Evolutionary conservation across 768 basidiomycete species (phyloP).

Genomic region (Boletellus emodensis): DNA sequence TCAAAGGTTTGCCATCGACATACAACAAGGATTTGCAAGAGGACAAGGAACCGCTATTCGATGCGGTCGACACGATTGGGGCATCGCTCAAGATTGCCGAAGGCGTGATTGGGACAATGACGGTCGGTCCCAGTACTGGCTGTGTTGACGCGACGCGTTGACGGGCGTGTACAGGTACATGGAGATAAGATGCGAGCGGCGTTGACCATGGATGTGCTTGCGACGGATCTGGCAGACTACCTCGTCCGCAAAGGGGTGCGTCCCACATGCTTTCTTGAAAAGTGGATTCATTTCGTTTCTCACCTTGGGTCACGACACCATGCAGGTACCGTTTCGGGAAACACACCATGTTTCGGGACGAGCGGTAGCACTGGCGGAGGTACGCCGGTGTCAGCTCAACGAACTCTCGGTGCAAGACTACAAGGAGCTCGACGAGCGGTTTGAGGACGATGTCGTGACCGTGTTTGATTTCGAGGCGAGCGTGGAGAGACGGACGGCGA

Average conservation of each 20-base stretch:
- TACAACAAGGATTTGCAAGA: slow-evolving; percentile 99
- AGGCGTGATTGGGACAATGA: slow-evolving; percentile 89
- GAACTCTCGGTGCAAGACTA: slow-evolving; percentile 79
- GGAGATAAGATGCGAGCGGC: slow-evolving; percentile 86
- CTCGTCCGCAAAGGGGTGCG: slow-evolving; percentile 96
- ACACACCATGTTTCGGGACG: slow-evolving; percentile 98
- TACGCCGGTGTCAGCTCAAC: slow-evolving; percentile 73
- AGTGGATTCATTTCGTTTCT: not conserved
- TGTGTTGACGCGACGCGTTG: slow-evolving; percentile 1
- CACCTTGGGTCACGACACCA: not conserved
- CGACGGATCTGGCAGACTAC: slow-evolving; percentile 98
- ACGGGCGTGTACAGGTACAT: slow-evolving; percentile 57
- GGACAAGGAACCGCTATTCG: slow-evolving; percentile 97
- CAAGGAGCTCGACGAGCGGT: slow-evolving; percentile 68
- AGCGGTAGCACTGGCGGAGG: slow-evolving; percentile 92
- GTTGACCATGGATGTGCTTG: slow-evolving; percentile 95
- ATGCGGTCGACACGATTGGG: slow-evolving; percentile 83
- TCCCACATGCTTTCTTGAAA: slow-evolving; percentile 14
- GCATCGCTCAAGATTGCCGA: slow-evolving; percentile 90
- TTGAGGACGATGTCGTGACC: slow-evolving; percentile 72
- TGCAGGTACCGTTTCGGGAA: slow-evolving; percentile 93
- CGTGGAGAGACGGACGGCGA: slow-evolving; percentile 87
- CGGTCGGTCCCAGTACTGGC: slow-evolving; percentile 42
- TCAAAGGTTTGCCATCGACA: slow-evolving; percentile 96
- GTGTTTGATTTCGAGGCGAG: slow-evolving; percentile 96